A percentile compares a stretch with the other conserved stretches of the same genome.
phyloP scores from a whole-genome alignment of 805 yeast genomes.

The Scheffersomyces spartinae region DNA sequence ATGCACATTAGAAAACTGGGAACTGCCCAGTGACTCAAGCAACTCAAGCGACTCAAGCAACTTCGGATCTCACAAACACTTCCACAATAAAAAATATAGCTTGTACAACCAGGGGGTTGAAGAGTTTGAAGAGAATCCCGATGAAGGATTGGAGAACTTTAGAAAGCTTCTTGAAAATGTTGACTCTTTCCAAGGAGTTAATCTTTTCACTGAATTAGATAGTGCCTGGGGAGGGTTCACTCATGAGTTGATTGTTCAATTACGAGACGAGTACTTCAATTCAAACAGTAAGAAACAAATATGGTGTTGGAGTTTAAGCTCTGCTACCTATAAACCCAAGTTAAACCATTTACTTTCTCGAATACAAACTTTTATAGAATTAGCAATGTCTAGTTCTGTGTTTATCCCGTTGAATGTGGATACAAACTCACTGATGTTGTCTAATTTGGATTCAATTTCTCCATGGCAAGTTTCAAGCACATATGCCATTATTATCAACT shows the following conservation, averaged over 20 bases:
- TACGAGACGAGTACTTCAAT: constrained; percentile 59
- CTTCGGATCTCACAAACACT: constrained; percentile 2
- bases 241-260: constrained; percentile 32
- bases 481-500: constrained; percentile 15
- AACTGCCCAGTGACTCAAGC: constrained; percentile 26
- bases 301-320: constrained; percentile 26
- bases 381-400: constrained; percentile 17
- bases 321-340: too few species aligned
- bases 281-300: constrained; percentile 21
- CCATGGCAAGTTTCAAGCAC: constrained; percentile 13
- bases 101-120: constrained; percentile 45
- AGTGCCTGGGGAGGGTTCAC: constrained; percentile 81
- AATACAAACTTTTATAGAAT: constrained; percentile 21
- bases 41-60: constrained; percentile 7
- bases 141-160: constrained; percentile 33
- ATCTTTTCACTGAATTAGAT: constrained; percentile 58
- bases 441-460: constrained; percentile 4
- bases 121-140: constrained; percentile 37
- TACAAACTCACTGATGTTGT: constrained; percentile 3
- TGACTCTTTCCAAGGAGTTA: constrained; percentile 64
- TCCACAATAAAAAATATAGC: constrained; percentile 10
- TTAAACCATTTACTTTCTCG: constrained; percentile 14
- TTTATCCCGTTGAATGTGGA: constrained; percentile 17
- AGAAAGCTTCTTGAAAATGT: constrained; percentile 61
- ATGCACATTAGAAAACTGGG: constrained; percentile 49